Percentiles rank a stretch among this genome's conserved stretches.
Evolutionary conservation across 768 basidiomycete genomes (phyloP).

Genomic region (Hemileccinum rubropunctum): DNA sequence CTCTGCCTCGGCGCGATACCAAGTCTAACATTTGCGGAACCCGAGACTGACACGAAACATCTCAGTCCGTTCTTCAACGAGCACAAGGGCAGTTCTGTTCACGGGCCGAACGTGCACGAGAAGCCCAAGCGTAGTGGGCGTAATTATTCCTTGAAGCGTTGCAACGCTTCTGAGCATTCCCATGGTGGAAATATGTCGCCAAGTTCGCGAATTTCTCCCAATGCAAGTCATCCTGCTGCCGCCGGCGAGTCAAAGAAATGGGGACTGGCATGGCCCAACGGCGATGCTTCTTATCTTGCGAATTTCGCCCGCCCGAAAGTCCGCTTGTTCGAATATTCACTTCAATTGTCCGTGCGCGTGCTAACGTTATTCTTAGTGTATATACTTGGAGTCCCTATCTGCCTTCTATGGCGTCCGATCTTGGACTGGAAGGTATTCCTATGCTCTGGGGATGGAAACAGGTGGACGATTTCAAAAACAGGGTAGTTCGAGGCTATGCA

Average conservation of each 20-base stretch:
- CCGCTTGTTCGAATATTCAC: conserved; percentile 36
- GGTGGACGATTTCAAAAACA: conserved; percentile 42
- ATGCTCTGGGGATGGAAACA: conserved; percentile 74
- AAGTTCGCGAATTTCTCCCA: background rate
- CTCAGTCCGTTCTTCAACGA: background rate
- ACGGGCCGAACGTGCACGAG: conserved; percentile 6
- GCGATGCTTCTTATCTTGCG: conserved; percentile 45
- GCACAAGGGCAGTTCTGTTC: background rate
- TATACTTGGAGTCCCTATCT: conserved; percentile 69
- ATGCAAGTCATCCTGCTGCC: background rate
- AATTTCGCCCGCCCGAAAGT: conserved; percentile 48
- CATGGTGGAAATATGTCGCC: conserved; percentile 2
- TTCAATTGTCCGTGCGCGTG: background rate
- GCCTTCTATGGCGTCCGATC: conserved; percentile 37
- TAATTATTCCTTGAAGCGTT: conserved; percentile 14
- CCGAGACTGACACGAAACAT: background rate
- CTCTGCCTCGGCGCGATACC: conserved; percentile 6
- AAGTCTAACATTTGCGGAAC: conserved; percentile 4
- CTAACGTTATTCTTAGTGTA: conserved; percentile 31
- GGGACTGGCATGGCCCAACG: conserved; percentile 68
- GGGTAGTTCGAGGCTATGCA: conserved; percentile 53
- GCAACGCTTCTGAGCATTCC: conserved; percentile 11
- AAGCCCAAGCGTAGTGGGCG: conserved; percentile 16
- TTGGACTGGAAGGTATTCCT: conserved; percentile 56
- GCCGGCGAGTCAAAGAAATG: conserved; percentile 40